Evolutionary conservation across 2,329 filamentous ascomycete genomes (phyloP).

Genomic region (Thermomyces lanuginosus): DNA sequence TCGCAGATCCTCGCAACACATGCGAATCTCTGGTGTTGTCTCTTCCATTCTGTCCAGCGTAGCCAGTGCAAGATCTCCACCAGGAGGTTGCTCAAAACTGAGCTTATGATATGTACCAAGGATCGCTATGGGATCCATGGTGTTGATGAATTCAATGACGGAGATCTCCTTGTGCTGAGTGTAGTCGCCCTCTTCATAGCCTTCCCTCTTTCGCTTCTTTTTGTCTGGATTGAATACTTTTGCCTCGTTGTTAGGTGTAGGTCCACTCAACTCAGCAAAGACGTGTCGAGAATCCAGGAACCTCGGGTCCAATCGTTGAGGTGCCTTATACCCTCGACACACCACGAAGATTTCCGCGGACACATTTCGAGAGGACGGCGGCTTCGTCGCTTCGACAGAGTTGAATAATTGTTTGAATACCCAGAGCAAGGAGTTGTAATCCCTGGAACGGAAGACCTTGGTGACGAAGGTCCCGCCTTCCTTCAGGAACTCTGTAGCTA

Average conservation of each 20-base stretch:
- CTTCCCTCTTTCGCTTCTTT: slow-evolving; percentile 94
- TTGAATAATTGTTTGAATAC: slow-evolving; percentile 93
- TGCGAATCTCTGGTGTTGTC: slow-evolving; percentile 65
- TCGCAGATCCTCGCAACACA: slow-evolving; percentile 68
- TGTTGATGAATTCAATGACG: slow-evolving; percentile 88
- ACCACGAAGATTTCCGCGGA: slow-evolving; percentile 98
- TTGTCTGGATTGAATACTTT: slow-evolving; percentile 95
- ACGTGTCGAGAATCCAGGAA: slow-evolving; percentile 81
- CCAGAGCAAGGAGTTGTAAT: slow-evolving; percentile 92
- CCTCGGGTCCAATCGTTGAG: slow-evolving; percentile 79
- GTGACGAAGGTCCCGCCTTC: slow-evolving; percentile 90
- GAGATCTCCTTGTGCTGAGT: slow-evolving; percentile 79
- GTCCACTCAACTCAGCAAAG: slow-evolving; percentile 77
- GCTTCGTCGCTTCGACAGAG: slow-evolving; percentile 94
- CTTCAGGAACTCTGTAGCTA: slow-evolving; percentile 82
- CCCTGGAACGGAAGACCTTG: slow-evolving; percentile 93
- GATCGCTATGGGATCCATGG: slow-evolving; percentile 80
- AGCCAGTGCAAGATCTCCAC: slow-evolving; percentile 71
- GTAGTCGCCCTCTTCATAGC: slow-evolving; percentile 93
- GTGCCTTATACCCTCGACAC: slow-evolving; percentile 85
- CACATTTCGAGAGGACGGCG: slow-evolving; percentile 85
- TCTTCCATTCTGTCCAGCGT: slow-evolving; percentile 74
- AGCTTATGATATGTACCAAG: slow-evolving; percentile 73
- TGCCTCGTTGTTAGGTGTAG: slow-evolving; percentile 85
- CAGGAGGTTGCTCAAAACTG: slow-evolving; percentile 61